These are phyloP conservation scores for Tubosaeta brunneosetosa DNA, from an alignment of 768 basidiomycete species.

Conservation along the genomic window DNA sequence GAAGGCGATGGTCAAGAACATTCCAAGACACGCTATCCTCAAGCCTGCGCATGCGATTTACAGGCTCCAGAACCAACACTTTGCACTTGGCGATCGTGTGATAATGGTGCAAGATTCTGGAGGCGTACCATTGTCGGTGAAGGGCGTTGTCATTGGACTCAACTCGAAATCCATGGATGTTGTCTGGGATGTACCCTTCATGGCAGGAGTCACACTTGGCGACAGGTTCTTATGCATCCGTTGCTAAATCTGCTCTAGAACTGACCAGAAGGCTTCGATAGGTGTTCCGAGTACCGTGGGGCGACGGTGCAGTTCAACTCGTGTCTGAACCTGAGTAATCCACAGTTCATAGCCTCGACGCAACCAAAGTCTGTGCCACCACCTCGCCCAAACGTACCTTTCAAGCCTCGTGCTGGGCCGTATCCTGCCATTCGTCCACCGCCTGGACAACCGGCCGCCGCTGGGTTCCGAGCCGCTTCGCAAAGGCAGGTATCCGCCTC, in stretches of 20 bases:
- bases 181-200: slow-evolving; percentile 93
- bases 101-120: slow-evolving; percentile 96
- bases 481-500: slow-evolving; percentile 12
- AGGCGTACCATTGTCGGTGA: slow-evolving; percentile 82
- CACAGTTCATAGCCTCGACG: slow-evolving; percentile 79
- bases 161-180: slow-evolving; percentile 88
- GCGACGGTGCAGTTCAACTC: slow-evolving; percentile 82
- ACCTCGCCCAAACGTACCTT: slow-evolving; percentile 45
- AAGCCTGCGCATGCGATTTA: slow-evolving; percentile 90
- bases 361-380: slow-evolving; percentile 52
- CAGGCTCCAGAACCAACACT: slow-evolving; percentile 84
- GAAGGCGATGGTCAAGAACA: slow-evolving; percentile 89
- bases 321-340: slow-evolving; percentile 82
- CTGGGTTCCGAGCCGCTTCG: slow-evolving; percentile 63
- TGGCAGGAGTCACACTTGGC: slow-evolving; percentile 83
- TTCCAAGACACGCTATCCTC: slow-evolving; percentile 88
- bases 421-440: slow-evolving; percentile 54
- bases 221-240: slow-evolving; percentile 51
- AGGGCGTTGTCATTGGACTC: slow-evolving; percentile 91
- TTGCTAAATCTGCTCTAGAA: background rate
- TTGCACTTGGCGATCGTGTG: slow-evolving; percentile 87
- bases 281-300: slow-evolving; percentile 91
- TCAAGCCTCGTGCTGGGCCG: slow-evolving; percentile 66
- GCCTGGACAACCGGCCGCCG: slow-evolving; percentile 48
- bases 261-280: slow-evolving; percentile 23